Evolutionary conservation across 805 yeast species (phyloP).

Genomic region (Candida pseudofarinosa): DNA sequence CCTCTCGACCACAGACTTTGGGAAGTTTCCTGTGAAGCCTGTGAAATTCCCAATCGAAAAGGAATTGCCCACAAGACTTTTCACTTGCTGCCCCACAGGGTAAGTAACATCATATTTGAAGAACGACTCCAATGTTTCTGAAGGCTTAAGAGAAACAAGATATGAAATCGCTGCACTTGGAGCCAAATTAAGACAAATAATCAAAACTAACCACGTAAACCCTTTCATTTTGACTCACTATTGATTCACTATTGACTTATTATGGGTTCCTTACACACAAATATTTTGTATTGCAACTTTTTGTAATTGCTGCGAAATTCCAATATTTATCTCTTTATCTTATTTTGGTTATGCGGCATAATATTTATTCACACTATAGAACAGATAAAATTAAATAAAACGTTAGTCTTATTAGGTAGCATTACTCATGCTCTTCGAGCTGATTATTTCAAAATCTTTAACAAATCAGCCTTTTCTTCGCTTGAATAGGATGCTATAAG

Average conservation of each 20-base stretch:
- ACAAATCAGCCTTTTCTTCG: conserved; percentile 28
- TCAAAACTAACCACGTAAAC: neutral
- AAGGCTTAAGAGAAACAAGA: conserved; percentile 49
- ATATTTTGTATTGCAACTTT: neutral
- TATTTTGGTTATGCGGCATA: neutral
- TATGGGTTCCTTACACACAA: neutral
- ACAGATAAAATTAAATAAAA: neutral
- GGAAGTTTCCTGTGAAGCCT: conserved; percentile 64
- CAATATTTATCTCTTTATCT: neutral
- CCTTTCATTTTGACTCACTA: neutral
- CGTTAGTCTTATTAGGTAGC: no score
- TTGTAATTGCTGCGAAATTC: conserved; percentile 1
- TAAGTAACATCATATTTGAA: conserved; percentile 41
- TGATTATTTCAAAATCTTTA: conserved; percentile 19
- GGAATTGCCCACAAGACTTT: conserved; percentile 45
- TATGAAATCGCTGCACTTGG: conserved; percentile 20
- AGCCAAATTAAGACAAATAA: neutral
- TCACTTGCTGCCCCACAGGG: conserved; percentile 36
- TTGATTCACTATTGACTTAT: neutral
- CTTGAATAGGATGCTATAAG: conserved; percentile 30
- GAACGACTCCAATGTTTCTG: conserved; percentile 46
- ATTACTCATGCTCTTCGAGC: no score
- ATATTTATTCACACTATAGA: neutral
- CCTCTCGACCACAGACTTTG: conserved; percentile 42
- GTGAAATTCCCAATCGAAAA: conserved; percentile 68